phyloP scores from a whole-genome alignment of 768 basidiomycete species.

The Mycena galopus region DNA sequence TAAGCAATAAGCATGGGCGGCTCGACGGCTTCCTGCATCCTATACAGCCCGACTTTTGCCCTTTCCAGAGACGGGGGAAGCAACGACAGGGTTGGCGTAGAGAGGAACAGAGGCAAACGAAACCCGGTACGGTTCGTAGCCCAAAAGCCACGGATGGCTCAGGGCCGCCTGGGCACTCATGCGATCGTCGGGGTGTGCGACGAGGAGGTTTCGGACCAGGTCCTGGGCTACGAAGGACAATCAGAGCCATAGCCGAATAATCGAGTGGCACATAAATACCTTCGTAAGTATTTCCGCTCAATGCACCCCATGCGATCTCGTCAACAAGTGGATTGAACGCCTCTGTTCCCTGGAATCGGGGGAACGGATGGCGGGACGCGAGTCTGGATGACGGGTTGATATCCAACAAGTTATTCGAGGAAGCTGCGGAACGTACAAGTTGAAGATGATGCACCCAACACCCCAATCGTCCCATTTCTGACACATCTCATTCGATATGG shows the following conservation, averaged over 20 bases:
- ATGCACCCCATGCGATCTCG: background rate
- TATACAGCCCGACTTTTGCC: too few relatives aligned
- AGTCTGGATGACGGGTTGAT: background rate
- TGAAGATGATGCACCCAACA: conserved; percentile 7
- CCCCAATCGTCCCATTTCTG: conserved; percentile 22
- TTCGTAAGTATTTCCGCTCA: background rate
- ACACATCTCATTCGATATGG: background rate
- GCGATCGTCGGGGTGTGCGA: background rate
- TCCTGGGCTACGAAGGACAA: conserved; percentile 3
- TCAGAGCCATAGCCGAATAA: background rate
- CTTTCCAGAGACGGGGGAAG: too few relatives aligned
- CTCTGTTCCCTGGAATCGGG: background rate
- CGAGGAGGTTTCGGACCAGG: conserved; percentile 2
- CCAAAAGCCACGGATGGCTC: conserved; percentile 7
- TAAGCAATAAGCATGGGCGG: too few relatives aligned
- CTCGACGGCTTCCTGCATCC: too few relatives aligned
- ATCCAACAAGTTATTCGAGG: background rate
- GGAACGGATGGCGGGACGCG: background rate
- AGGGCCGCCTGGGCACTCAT: background rate
- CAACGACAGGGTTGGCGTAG: too few relatives aligned
- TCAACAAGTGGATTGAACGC: background rate
- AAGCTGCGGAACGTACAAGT: conserved; percentile 6
- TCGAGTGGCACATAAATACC: background rate
- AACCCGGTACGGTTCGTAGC: background rate
- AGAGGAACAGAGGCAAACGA: background rate